Evolutionary conservation across 192 early-diverging fungal species (phyloP), one percentile per base, ranked within the genome.

Genomic region (Powellomyces hirtus): DNA sequence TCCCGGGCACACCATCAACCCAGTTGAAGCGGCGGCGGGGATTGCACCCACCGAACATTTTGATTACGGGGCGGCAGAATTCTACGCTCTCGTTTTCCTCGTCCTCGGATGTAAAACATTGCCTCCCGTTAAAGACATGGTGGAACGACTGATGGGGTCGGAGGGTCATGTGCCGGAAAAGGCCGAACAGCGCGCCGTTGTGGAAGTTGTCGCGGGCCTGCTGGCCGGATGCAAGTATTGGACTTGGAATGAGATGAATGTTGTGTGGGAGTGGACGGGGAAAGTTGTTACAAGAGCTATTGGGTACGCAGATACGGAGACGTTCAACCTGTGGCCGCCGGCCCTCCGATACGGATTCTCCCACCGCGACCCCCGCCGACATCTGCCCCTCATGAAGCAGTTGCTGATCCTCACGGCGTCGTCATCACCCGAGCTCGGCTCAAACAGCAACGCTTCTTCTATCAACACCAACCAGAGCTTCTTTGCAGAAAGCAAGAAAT

Each of bases 181-280:
- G 59, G 85, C 86, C 53, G 72, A 88, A 10, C 96, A 97, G 70
- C 80, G 94, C 16, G 90, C 93, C 0, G 92, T 88, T 0, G 71
- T 90, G 4, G 95, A 97, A 65, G 67, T 95, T 24, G 55, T 92
- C 3, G 86, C 81, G 2, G 96, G 96, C 3, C 35, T 96, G 27
- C 72, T 98, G 24, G 87, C 92, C 24, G 96, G 95, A 4, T 85
- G 82, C 57, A 98, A 95, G 72, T 91, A 97, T 71, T 98, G 94
- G 94, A 63, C 69, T 3, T 66, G 33, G 30, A 55, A 74, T 7
- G 69, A 61, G 1, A 73, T 76, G 59, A 42, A 69, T 7, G 49
- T 70, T n/a, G 72, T 96, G 71, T 95, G 94, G 94, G 68, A 59
- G 2, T 88, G 83, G 85, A 52, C 94, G 37, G 76, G 81, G 7